A percentile compares a stretch with the other conserved stretches of the same genome.
These are phyloP conservation scores for Yarrowia keelungensis DNA, from an alignment of 805 yeast species.

Conservation along the genomic window DNA sequence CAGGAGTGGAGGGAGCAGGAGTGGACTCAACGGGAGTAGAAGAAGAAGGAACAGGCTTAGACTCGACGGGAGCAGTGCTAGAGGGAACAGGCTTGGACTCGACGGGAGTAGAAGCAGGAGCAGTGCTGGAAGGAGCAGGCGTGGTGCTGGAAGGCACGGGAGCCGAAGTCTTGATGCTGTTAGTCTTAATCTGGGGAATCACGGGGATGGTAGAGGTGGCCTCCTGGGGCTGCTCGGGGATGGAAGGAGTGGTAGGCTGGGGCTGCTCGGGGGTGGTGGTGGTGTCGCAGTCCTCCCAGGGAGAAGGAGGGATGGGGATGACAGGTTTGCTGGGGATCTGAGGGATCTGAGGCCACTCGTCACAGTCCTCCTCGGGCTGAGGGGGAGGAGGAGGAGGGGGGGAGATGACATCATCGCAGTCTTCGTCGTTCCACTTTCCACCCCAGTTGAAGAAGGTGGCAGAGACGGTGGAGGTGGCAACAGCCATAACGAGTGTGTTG, in stretches of 20 bases:
- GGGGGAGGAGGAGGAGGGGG: conserved; percentile 3
- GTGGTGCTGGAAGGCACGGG: conserved; percentile 10
- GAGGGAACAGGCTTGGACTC: conserved; percentile 1
- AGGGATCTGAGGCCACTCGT: not conserved
- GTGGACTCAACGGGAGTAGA: not conserved
- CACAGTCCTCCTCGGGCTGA: conserved; percentile 18
- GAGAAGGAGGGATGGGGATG: not conserved
- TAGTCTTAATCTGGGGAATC: not conserved
- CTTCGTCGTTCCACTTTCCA: not conserved
- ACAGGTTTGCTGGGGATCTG: not conserved
- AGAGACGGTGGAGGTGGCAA: conserved; percentile 28
- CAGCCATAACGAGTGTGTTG: conserved; percentile 38
- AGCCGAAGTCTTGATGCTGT: too few species aligned
- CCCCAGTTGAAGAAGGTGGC: conserved; percentile 4
- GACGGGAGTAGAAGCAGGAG: not conserved
- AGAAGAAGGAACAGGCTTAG: not conserved
- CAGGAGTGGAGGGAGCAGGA: conserved; percentile 12
- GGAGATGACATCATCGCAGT: not conserved
- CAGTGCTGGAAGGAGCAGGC: conserved; percentile 21
- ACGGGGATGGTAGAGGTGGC: too few species aligned
- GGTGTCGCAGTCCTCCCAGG: not conserved
- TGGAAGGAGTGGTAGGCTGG: not conserved
- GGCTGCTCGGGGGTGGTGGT: not conserved
- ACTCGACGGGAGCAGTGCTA: conserved; percentile 1
- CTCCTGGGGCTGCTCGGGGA: not conserved